phyloP scores from a whole-genome alignment of 2,329 filamentous ascomycete genomes.

The Colletotrichum orbiculare region DNA sequence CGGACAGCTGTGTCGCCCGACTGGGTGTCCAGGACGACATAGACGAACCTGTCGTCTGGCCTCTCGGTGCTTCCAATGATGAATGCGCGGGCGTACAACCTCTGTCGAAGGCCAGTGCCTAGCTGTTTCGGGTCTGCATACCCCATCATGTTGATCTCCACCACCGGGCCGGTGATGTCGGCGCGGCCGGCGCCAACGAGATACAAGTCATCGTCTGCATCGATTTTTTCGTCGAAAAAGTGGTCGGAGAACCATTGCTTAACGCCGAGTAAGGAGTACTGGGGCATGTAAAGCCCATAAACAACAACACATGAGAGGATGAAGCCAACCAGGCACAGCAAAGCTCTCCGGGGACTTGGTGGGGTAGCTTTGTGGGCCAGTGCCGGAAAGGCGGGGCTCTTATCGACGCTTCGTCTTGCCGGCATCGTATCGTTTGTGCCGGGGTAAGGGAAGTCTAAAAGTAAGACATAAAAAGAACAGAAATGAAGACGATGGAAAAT shows the following conservation, averaged over 20 bases:
- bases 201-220: constrained; percentile 50
- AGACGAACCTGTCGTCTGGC: constrained; percentile 79
- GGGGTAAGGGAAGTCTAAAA: constrained; percentile 4
- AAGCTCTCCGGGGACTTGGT: constrained; percentile 27
- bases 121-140: constrained; percentile 84
- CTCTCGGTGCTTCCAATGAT: constrained; percentile 78
- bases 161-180: constrained; percentile 76
- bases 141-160: constrained; percentile 90
- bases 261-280: background rate
- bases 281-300: constrained; percentile 22
- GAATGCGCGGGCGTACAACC: constrained; percentile 87
- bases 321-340: constrained; percentile 22
- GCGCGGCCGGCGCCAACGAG: constrained; percentile 64
- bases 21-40: constrained; percentile 87
- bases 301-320: constrained; percentile 21
- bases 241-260: constrained; percentile 7
- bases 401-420: constrained; percentile 23
- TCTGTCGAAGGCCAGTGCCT: constrained; percentile 85
- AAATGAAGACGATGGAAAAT: constrained; percentile 15
- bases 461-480: constrained; percentile 14
- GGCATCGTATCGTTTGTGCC: constrained; percentile 21
- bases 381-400: constrained; percentile 24
- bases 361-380: constrained; percentile 10
- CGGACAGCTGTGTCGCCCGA: constrained; percentile 89
- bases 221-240: background rate